phyloP scores from a whole-genome alignment of 495 filamentous ascomycete genomes.

The Neurospora sp. region DNA sequence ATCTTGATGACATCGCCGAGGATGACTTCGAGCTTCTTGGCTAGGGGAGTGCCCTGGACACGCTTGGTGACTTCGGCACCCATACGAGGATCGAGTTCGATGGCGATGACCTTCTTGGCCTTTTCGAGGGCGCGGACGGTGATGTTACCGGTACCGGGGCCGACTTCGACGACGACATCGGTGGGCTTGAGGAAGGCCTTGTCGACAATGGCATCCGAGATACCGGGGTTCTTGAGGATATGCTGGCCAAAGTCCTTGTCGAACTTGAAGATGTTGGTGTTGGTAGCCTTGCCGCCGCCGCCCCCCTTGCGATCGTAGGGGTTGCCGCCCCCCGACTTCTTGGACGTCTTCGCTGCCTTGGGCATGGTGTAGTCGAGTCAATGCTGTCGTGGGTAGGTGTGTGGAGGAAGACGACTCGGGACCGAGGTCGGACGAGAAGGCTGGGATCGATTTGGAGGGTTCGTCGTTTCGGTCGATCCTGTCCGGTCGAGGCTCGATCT shows the following conservation, averaged over 20 bases:
- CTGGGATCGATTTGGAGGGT: not conserved
- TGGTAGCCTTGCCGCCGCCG: slow-evolving; percentile 33
- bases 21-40: slow-evolving; percentile 71
- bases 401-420: not conserved
- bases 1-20: slow-evolving; percentile 89
- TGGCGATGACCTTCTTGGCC: slow-evolving; percentile 73
- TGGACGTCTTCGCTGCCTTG: slow-evolving; percentile 46
- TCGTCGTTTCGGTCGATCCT: not conserved
- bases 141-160: slow-evolving; percentile 38
- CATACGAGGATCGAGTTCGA: slow-evolving; percentile 94
- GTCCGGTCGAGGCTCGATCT: not conserved
- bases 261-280: slow-evolving; percentile 75
- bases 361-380: slow-evolving; percentile 32
- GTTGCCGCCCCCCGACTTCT: slow-evolving; percentile 44
- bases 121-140: slow-evolving; percentile 82
- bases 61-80: slow-evolving; percentile 92
- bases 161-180: slow-evolving; percentile 50
- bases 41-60: slow-evolving; percentile 73
- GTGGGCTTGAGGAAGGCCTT: slow-evolving; percentile 87
- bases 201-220: slow-evolving; percentile 72
- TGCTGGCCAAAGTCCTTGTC: slow-evolving; percentile 61
- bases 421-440: not conserved
- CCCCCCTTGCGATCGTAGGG: slow-evolving; percentile 46
- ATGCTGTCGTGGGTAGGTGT: not conserved
- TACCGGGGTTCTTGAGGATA: slow-evolving; percentile 90